Evolutionary conservation across 352 stramenopile species (phyloP), one percentile per base, ranked within the genome.

Genomic region (Phytophthora meadii): DNA sequence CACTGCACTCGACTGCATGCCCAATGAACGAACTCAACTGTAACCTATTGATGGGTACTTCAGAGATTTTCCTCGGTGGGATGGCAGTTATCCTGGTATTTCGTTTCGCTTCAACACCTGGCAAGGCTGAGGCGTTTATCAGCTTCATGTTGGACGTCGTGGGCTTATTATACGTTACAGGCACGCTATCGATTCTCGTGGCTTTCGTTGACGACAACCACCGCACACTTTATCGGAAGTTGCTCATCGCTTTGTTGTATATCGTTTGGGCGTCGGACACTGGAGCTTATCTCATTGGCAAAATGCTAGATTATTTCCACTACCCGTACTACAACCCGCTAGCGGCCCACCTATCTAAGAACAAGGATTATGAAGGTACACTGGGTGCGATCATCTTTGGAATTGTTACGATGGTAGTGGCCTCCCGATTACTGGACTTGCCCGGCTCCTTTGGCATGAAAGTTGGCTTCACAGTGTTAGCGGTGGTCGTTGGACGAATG

Each of bases 311-410:
- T 14, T 86, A 85, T 17, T 94, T 87, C 27, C 88, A 95, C 39
- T 87, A 98, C 15, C 82, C 84, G 25, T 74, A 78, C 30, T 89
- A 98, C 37, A 76, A 87, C 22, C 76, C 79, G 1, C 81, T 96
- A 1, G 95, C 95, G 0, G 89, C 89, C 1, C 91, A 94, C 54
- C 57, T 97, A 5, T 98, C 90, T 37, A 95, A 95, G 24, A 98
- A 98, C 82, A 99, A 99, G 67, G 97, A 97, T 32, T 90, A 98
- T 14, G 96, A 98, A 79, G 96, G 96, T 25, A 92, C 96, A 1
- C 46, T 98, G 9, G 91, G 88, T 17, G 94, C 94, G 6, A 61
- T 88, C 10, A 28, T 94, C 3, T 87, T 85, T 9, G 91, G 87
- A 19, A 55, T 97, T 30, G 82, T 80, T 7, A 90, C 94, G 4